phyloP scores from a whole-genome alignment of 176 grass and related monocot genomes.

The Phyllostachys edulis region DNA sequence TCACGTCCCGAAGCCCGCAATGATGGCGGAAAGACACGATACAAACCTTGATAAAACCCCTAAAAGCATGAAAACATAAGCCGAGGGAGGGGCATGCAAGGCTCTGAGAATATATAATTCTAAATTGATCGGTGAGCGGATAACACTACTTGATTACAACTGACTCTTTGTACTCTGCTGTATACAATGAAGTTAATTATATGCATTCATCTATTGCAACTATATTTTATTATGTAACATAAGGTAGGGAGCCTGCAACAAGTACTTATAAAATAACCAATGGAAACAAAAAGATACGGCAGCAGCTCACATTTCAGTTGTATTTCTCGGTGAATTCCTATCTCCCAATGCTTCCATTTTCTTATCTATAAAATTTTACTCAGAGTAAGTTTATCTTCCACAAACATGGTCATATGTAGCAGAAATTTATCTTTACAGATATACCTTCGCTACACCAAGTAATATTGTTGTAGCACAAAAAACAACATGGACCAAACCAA shows the following conservation, averaged over 20 bases:
- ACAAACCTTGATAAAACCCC: neutral
- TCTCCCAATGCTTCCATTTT: constrained; percentile 77
- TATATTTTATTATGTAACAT: constrained; percentile 12
- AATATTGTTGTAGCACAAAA: constrained; percentile 84
- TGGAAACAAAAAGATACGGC: constrained; percentile 29
- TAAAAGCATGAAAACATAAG: neutral
- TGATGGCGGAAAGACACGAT: neutral
- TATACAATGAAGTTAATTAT: constrained; percentile 14
- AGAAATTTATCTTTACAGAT: constrained; percentile 9
- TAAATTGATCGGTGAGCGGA: neutral
- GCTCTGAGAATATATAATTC: neutral
- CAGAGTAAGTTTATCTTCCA: constrained; percentile 2
- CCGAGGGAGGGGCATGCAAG: neutral
- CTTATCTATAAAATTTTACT: constrained; percentile 52
- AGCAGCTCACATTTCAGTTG: constrained; percentile 17
- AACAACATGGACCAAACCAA: constrained; percentile 75
- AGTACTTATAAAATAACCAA: constrained; percentile 19
- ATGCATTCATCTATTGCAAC: constrained; percentile 6
- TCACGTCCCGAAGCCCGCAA: neutral
- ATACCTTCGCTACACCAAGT: constrained; percentile 72
- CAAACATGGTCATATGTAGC: constrained; percentile 13
- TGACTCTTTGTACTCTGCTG: neutral
- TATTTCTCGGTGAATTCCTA: constrained; percentile 41
- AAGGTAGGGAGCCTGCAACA: neutral
- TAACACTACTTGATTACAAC: neutral